A percentile compares a stretch with the other conserved stretches of the same genome.
phyloP scores from a whole-genome alignment of 2,329 filamentous ascomycete genomes.

The Drechslerella dactyloides region DNA sequence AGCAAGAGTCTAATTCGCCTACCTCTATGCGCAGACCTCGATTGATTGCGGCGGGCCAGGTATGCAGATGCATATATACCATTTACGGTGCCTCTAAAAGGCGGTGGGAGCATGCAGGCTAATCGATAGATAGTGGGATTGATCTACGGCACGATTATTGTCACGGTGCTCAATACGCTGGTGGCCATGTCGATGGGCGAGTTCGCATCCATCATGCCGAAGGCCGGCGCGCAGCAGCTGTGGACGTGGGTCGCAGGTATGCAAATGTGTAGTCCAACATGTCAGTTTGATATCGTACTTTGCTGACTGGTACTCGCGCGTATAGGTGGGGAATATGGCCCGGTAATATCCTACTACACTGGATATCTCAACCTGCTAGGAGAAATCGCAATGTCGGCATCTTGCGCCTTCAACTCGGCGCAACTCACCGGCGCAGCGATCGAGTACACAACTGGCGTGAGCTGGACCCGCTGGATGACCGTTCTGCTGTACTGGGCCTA shows the following conservation, averaged over 20 bases:
- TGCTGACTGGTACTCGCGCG: not conserved
- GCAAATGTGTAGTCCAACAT: not conserved
- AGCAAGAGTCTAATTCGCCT: slow-evolving; percentile 30
- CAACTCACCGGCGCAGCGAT: slow-evolving; percentile 46
- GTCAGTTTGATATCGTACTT: not conserved
- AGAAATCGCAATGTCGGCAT: slow-evolving; percentile 50
- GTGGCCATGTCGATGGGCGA: slow-evolving; percentile 47
- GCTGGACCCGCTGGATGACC: slow-evolving; percentile 48
- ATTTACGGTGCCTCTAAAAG: not conserved
- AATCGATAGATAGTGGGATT: slow-evolving; percentile 30
- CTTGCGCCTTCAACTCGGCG: slow-evolving; percentile 49
- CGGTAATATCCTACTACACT: slow-evolving; percentile 45
- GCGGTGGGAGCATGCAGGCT: not conserved
- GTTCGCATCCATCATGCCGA: slow-evolving; percentile 50
- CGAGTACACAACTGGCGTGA: slow-evolving; percentile 30
- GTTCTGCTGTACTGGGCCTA: slow-evolving; percentile 48
- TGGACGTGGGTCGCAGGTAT: slow-evolving; percentile 41
- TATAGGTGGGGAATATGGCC: slow-evolving; percentile 31
- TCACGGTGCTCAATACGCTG: slow-evolving; percentile 46
- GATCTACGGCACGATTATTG: slow-evolving; percentile 46
- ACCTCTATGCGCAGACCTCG: slow-evolving; percentile 33
- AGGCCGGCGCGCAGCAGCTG: slow-evolving; percentile 46
- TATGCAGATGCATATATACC: slow-evolving; percentile 11
- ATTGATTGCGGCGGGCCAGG: slow-evolving; percentile 49
- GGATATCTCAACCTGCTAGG: slow-evolving; percentile 50